Evolutionary conservation across 176 grass and related monocot genomes (phyloP), one percentile per base, ranked within the genome.

Genomic region (Avena insularis): DNA sequence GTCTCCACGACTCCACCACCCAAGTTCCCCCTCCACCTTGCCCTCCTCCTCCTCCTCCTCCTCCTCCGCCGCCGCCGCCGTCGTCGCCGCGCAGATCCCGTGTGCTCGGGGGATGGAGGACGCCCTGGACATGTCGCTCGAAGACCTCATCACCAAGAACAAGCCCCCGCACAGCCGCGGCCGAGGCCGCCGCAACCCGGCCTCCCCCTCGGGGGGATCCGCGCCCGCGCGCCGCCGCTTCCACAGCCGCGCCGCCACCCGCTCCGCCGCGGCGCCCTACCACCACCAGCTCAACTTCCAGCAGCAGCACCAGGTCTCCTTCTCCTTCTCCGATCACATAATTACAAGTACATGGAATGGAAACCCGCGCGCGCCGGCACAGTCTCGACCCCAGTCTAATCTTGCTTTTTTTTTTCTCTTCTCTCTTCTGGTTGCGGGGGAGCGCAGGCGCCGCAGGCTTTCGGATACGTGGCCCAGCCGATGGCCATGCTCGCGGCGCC

Each of bases 91-190:
- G 33, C 9, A 23, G 58, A 75, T 75, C 71, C 21, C 2, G 45
- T 27, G 71, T 46, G 6, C 50, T 75, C 12, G 6, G 12, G 10
- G n/a, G 27, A 91, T 91, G 94, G 69, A 84, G 59, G 92, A 59
- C 59, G 20, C 89, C 64, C 89, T 95, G 29, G 91, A 95, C 82
- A 79, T 95, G 91, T 87, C 94, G 15, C 91, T 95, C 4, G 94
- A 93, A 45, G 94, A 95, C 79, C 87, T 95, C 86, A 93, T 95
- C 91, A 87, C 90, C 65, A 95, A 91, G 51, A 95, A 85, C 78
- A 91, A 93, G 58, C 75, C 43, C 46, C 14, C 13, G 27, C 57
- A 11, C 54, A 63, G 45, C 12, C 76, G 29, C 33, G 49, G 76
- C 50, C 38, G 80, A 4, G 56, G 9, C 65, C 25, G 67, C n/a